A percentile compares a stretch with the other conserved stretches of the same genome.
phyloP scores from a whole-genome alignment of 176 grass and related monocot genomes.

The Raddia distichophylla region DNA sequence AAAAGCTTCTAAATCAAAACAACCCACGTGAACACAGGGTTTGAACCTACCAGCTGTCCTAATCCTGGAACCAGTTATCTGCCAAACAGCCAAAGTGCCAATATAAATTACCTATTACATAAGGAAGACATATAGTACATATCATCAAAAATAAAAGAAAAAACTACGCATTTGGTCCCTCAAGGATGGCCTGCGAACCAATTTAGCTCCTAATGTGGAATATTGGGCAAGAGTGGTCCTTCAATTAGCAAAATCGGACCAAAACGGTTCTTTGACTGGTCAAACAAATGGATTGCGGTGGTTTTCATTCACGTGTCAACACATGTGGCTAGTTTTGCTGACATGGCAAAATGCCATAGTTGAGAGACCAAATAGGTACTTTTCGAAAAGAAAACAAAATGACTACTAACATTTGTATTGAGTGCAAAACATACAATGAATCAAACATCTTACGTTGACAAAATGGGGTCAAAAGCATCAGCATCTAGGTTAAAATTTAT shows the following conservation, averaged over 20 bases:
- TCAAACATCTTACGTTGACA: conserved; percentile 7
- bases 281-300: no score
- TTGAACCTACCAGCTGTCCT: conserved; percentile 91
- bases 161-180: no score
- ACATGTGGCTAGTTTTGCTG: no score
- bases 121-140: conserved; percentile 26
- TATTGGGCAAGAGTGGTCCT: no score
- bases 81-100: conserved; percentile 27
- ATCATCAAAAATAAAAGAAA: neutral
- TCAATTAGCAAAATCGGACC: no score
- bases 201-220: no score
- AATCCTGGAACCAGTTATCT: conserved; percentile 93
- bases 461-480: neutral
- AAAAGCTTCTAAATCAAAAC: conserved; percentile 99
- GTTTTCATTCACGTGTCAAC: no score
- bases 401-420: neutral
- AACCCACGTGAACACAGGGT: conserved; percentile 83
- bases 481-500: neutral
- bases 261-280: no score
- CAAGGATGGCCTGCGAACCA: no score
- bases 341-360: no score
- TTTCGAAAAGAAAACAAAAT: conserved; percentile 2
- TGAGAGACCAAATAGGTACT: no score
- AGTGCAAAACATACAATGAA: conserved; percentile 10
- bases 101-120: conserved; percentile 37